phyloP scores from a whole-genome alignment of 306 rosid genomes.

The Crataegus laevigata region DNA sequence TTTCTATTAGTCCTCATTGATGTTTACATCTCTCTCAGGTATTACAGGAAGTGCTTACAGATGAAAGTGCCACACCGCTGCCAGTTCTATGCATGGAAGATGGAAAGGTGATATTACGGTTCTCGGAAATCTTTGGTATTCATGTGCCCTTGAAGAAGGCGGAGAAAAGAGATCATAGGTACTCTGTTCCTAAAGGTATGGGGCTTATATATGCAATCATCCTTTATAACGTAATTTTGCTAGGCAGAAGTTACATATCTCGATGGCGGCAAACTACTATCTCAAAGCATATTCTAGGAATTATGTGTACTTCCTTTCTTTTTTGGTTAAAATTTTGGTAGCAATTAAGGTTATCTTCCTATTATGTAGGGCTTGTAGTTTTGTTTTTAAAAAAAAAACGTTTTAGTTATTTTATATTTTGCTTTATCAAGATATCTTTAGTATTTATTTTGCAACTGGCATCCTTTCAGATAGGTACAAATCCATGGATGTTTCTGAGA shows the following conservation, averaged over 20 bases:
- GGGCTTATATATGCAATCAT: conserved; percentile 9
- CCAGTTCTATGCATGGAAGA: conserved; percentile 86
- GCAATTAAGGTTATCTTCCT: background rate
- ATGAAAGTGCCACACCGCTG: conserved; percentile 39
- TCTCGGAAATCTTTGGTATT: conserved; percentile 91
- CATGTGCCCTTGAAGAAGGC: conserved; percentile 65
- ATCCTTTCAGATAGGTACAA: conserved; percentile 59
- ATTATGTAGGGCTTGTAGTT: background rate
- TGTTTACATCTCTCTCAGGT: conserved; percentile 4
- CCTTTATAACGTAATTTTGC: background rate
- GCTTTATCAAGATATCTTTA: background rate
- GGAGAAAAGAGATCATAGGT: conserved; percentile 73
- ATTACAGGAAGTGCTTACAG: conserved; percentile 28
- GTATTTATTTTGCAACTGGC: background rate
- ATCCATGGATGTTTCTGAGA: conserved; percentile 45
- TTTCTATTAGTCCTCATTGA: background rate
- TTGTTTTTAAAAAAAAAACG: background rate
- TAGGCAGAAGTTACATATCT: background rate
- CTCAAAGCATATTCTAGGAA: conserved; percentile 2
- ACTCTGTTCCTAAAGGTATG: conserved; percentile 61
- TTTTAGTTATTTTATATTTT: background rate
- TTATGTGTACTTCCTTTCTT: background rate
- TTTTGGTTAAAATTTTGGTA: background rate
- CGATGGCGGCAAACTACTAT: background rate
- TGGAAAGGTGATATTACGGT: conserved; percentile 71